phyloP scores from a whole-genome alignment of 345 rosid species.

The Litchi chinensis region DNA sequence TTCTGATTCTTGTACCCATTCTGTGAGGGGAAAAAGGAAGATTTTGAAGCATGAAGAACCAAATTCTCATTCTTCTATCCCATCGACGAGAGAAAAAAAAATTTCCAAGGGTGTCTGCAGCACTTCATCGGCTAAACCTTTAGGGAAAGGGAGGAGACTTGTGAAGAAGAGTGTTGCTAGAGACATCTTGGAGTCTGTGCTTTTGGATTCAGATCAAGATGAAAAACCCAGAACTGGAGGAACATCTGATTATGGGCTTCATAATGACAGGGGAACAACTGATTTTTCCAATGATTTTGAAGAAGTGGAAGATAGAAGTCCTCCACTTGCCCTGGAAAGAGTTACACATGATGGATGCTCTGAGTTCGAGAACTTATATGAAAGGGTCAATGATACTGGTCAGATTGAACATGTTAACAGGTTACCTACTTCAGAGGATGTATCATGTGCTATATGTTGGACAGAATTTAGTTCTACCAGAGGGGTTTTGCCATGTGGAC shows the following conservation, averaged over 20 bases:
- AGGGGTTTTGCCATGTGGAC: constrained; percentile 90
- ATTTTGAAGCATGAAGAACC: constrained; percentile 28
- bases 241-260: constrained; percentile 37
- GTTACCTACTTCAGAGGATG: constrained; percentile 43
- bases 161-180: constrained; percentile 42
- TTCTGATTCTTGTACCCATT: constrained; percentile 34
- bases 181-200: constrained; percentile 29
- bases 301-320: constrained; percentile 35
- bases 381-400: constrained; percentile 25
- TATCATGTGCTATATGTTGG: constrained; percentile 93
- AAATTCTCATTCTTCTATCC: constrained; percentile 15
- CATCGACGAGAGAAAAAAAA: constrained; percentile 29
- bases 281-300: constrained; percentile 44
- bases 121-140: constrained; percentile 41
- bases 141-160: constrained; percentile 46
- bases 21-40: constrained; percentile 33
- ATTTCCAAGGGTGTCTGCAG: constrained; percentile 24
- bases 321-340: constrained; percentile 24
- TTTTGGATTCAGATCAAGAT: constrained; percentile 52
- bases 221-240: constrained; percentile 33
- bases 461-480: constrained; percentile 86
- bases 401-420: constrained; percentile 27
- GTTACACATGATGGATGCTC: constrained; percentile 27
- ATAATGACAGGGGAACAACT: constrained; percentile 19
- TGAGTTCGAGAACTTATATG: constrained; percentile 23